Evolutionary conservation across 2,329 filamentous ascomycete genomes (phyloP), one percentile per base, ranked within the genome.

Genomic region (Escovopsis sp.): DNA sequence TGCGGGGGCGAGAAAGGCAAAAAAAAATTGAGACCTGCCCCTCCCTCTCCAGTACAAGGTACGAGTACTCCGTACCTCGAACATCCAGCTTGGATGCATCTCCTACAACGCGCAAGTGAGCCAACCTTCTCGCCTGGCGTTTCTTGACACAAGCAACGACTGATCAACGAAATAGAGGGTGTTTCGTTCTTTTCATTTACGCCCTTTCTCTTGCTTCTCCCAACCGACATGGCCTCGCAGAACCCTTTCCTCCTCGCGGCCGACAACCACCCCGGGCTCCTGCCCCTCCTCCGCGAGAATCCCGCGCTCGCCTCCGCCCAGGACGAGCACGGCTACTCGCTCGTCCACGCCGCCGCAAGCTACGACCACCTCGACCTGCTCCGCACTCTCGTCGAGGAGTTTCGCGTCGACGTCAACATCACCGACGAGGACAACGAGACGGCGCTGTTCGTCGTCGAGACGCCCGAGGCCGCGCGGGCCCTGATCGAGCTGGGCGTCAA

Each of bases 401-500:
- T 87, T 57, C 60, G 75, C 11, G 87, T 88, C 17, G 65, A 87
- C 40, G 72, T 86, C 33, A 79, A 94, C 53, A 63, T 94, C 35
- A 72, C 71, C 45, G 90, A 98, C 52, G 84, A 94, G 55, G 90
- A 98, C 54, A 73, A 77, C 38, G 90, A 98, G 60, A 94, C 88
- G 1, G 81, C 88, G n/a, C 65, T 98, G 4, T 98, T 94, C 51
- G 84, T 86, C n/a, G 76, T 78, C 19, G 90, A 98, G 58, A 83
- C 75, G 0, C 65, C 80, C 33, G 77, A 82, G 4, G 78, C 85
- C 30, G 88, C 88, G 15, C 73, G 72, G 47, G 71, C 78, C 35
- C 65, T 98, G 7, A 72, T 96, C 3, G 85, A 94, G 55, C 65
- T 96, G 3, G 73, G 76, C 5, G 72, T 81, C 23, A 76, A 93